Conservation (phyloP, 306 rosid genomes). For the Cicer arietinum region DNA sequence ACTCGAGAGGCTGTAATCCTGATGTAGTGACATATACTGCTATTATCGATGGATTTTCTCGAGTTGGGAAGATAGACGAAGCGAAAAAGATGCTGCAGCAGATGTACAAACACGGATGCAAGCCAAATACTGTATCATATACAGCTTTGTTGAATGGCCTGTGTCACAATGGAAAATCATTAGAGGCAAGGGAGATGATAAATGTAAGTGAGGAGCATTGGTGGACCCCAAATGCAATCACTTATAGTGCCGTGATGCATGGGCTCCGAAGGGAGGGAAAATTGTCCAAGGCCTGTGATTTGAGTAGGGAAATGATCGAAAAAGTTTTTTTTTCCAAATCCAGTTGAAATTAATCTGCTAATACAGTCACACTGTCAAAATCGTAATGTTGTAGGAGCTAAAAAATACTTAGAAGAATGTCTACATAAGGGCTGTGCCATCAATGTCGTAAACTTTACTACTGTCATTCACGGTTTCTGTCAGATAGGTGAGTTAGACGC, state of each 20-base stretch:
- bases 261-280: conserved; percentile 89
- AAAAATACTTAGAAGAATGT: conserved; percentile 73
- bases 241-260: conserved; percentile 77
- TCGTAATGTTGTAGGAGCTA: conserved; percentile 68
- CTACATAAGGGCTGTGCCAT: conserved; percentile 76
- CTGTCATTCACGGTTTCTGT: conserved; percentile 88
- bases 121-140: conserved; percentile 80
- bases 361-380: conserved; percentile 70
- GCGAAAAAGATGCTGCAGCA: conserved; percentile 85
- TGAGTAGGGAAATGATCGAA: conserved; percentile 66
- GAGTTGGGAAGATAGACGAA: conserved; percentile 75
- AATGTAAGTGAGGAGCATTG: conserved; percentile 76
- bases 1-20: conserved; percentile 70
- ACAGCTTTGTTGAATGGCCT: conserved; percentile 83
- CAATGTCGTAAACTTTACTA: conserved; percentile 79
- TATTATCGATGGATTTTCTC: conserved; percentile 74
- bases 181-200: conserved; percentile 82
- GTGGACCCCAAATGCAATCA: conserved; percentile 87
- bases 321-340: conserved; percentile 66
- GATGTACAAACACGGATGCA: conserved; percentile 85
- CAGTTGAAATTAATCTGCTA: conserved; percentile 83
- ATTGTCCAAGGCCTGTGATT: conserved; percentile 74
- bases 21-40: conserved; percentile 90
- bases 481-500: conserved; percentile 72
- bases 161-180: conserved; percentile 75